These are phyloP conservation scores for Gliomastix tumulicola DNA, from an alignment of 2,329 filamentous ascomycete genomes.

Conservation along the genomic window DNA sequence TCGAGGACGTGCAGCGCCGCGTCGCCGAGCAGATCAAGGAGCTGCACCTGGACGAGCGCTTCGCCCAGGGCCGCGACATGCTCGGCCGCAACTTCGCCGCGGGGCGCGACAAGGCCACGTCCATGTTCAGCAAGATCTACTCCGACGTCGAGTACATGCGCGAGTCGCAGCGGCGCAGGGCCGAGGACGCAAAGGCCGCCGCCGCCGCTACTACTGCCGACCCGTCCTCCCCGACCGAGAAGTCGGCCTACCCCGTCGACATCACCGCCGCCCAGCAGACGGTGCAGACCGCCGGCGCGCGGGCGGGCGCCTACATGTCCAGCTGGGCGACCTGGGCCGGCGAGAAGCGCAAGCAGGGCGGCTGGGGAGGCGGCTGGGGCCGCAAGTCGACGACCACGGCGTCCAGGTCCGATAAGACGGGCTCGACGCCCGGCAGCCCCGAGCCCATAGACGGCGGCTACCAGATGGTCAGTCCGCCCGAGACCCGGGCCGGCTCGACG, in stretches of 20 bases:
- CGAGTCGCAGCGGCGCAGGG: slow-evolving; percentile 34
- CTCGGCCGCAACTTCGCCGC: slow-evolving; percentile 85
- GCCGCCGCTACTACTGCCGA: slow-evolving; percentile 3
- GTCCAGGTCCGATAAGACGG: slow-evolving; percentile 13
- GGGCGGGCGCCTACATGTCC: slow-evolving; percentile 58
- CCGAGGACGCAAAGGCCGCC: slow-evolving; percentile 26
- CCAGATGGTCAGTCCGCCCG: slow-evolving; percentile 22
- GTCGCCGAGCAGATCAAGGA: slow-evolving; percentile 90
- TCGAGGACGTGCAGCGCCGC: slow-evolving; percentile 89
- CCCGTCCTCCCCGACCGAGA: slow-evolving; percentile 11
- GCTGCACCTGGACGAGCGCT: slow-evolving; percentile 84
- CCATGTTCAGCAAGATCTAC: slow-evolving; percentile 82
- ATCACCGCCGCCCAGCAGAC: slow-evolving; percentile 36
- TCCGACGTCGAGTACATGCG: slow-evolving; percentile 70
- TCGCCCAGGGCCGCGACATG: slow-evolving; percentile 76
- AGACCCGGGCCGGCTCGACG: slow-evolving; percentile 17
- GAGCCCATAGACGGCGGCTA: slow-evolving; percentile 26
- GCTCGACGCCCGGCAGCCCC: slow-evolving; percentile 24
- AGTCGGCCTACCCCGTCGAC: slow-evolving; percentile 16
- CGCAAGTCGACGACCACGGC: slow-evolving; percentile 20
- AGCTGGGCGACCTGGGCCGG: slow-evolving; percentile 66
- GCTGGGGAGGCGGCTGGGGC: slow-evolving; percentile 33
- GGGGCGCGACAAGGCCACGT: slow-evolving; percentile 80
- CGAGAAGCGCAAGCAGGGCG: slow-evolving; percentile 63
- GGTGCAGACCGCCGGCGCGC: slow-evolving; percentile 41